A percentile compares a stretch with the other conserved stretches of the same genome.
Evolutionary conservation across 768 basidiomycete genomes (phyloP).

Genomic region (Pleurotus cornucopiae): DNA sequence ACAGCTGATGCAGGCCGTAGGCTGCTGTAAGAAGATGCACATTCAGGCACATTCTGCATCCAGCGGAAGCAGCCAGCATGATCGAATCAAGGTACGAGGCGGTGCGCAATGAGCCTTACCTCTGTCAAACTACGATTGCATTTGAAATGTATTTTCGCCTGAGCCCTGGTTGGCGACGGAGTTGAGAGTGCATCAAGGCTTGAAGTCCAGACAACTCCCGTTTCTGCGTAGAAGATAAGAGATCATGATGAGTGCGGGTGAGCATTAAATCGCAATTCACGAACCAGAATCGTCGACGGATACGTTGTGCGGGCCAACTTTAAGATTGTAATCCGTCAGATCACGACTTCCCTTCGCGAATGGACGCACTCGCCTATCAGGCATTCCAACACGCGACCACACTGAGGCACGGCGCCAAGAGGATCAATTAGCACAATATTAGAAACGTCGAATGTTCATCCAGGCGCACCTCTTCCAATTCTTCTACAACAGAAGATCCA

Average conservation of each 20-base stretch:
- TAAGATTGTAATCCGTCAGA: neutral
- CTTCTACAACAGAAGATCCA: neutral
- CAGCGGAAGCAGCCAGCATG: neutral
- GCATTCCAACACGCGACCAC: conserved; percentile 1
- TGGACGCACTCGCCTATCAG: neutral
- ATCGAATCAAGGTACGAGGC: neutral
- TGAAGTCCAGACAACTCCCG: neutral
- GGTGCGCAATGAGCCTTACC: neutral
- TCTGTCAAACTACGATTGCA: conserved; percentile 2
- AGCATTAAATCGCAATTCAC: neutral
- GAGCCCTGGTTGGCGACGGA: neutral
- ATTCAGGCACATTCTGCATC: neutral
- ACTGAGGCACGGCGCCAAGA: neutral
- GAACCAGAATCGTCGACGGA: neutral
- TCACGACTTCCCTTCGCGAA: neutral
- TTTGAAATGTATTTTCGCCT: conserved; percentile 2
- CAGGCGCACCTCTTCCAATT: conserved; percentile 3
- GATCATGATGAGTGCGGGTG: neutral
- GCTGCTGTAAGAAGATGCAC: neutral
- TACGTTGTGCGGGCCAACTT: neutral
- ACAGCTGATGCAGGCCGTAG: neutral
- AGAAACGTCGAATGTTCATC: too few relatives aligned
- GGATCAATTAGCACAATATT: neutral
- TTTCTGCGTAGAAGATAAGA: neutral
- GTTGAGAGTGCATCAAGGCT: neutral